A percentile compares a stretch with the other conserved stretches of the same genome.
phyloP scores from a whole-genome alignment of 1,284 basidiomycete genomes.

The Ustilago esculenta region DNA sequence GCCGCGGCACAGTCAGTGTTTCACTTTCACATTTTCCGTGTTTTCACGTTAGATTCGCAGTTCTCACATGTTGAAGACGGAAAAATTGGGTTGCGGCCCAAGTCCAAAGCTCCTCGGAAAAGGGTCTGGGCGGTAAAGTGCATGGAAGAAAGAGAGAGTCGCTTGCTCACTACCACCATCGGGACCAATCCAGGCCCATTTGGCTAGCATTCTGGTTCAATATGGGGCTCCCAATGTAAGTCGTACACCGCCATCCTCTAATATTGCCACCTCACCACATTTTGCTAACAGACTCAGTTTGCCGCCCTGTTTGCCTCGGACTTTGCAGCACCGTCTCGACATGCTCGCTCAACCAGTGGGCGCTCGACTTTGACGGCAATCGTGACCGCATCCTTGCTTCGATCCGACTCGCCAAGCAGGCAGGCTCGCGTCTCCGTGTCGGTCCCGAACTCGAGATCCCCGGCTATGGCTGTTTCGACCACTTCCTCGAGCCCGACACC shows the following conservation, averaged over 20 bases:
- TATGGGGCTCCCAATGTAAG: slow-evolving; percentile 47
- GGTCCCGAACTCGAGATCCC: slow-evolving; percentile 98
- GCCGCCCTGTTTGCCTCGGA: too few species aligned
- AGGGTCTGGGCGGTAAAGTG: too few species aligned
- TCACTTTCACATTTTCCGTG: too few species aligned
- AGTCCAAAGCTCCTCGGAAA: slow-evolving; percentile 1
- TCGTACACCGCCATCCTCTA: too few species aligned
- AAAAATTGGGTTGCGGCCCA: background rate
- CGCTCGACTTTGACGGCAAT: slow-evolving; percentile 85
- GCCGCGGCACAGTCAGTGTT: too few species aligned
- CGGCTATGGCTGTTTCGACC: slow-evolving; percentile 69
- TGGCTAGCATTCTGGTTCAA: background rate
- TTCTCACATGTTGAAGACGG: too few species aligned
- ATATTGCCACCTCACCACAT: too few species aligned
- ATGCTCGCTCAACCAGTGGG: slow-evolving; percentile 95
- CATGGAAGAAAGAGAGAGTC: too few species aligned
- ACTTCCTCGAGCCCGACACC: slow-evolving; percentile 61
- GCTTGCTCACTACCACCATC: too few species aligned
- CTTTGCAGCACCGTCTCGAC: slow-evolving; percentile 58
- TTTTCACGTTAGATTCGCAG: too few species aligned
- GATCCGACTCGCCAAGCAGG: slow-evolving; percentile 84
- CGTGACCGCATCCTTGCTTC: slow-evolving; percentile 88
- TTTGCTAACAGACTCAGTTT: too few species aligned
- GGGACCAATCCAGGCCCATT: background rate
- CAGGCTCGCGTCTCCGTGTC: slow-evolving; percentile 91